These are phyloP conservation scores for Cercophora samala DNA, from an alignment of 495 filamentous ascomycete genomes.

Conservation along the genomic window DNA sequence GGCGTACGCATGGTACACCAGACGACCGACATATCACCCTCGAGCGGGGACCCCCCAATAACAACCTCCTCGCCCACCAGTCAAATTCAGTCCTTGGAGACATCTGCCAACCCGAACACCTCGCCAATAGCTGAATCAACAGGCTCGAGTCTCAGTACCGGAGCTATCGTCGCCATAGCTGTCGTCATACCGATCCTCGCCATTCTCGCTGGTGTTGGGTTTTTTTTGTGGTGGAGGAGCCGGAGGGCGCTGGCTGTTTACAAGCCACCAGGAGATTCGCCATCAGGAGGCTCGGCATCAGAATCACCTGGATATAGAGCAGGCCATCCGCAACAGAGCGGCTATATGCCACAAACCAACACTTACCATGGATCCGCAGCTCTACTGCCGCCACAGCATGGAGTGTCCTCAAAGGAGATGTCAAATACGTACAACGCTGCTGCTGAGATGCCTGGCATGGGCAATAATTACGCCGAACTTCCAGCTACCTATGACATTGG, in stretches of 20 bases:
- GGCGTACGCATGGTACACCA: conserved; percentile 31
- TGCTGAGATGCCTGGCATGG: not conserved
- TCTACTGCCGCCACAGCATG: not conserved
- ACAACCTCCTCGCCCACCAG: not conserved
- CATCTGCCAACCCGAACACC: not conserved
- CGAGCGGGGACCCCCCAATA: not conserved
- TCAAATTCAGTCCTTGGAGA: not conserved
- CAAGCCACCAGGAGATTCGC: not conserved
- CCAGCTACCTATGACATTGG: not conserved
- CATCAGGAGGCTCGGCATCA: not conserved
- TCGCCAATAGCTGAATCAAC: not conserved
- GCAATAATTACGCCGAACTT: not conserved
- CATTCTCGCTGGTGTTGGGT: conserved; percentile 14
- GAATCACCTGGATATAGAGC: not conserved
- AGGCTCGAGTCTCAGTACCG: conserved; percentile 17
- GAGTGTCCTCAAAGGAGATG: not conserved
- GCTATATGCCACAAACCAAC: not conserved
- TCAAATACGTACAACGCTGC: not conserved
- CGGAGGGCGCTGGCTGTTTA: not conserved
- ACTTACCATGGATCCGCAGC: not conserved
- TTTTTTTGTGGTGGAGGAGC: conserved; percentile 28
- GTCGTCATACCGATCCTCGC: conserved; percentile 24
- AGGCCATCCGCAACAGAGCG: not conserved
- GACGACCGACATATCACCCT: conserved; percentile 16
- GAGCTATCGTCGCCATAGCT: conserved; percentile 22